Evolutionary conservation across 139 green algal genomes (phyloP).

Genomic region (Asterochloris erici): DNA sequence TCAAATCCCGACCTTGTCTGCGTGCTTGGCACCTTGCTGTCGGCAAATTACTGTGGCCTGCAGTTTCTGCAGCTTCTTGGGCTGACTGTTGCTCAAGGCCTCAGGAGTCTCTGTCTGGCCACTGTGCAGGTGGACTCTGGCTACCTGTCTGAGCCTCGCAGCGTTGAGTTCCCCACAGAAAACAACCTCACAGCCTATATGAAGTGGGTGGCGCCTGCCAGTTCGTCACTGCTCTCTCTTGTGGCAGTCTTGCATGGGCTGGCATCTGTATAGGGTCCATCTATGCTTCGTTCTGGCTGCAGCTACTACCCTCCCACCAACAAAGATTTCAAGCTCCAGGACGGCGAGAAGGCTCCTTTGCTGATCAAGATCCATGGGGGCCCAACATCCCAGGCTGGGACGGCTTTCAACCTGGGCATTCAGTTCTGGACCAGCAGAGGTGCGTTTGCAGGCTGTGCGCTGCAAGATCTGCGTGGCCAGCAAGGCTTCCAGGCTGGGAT

Average conservation of each 20-base stretch:
- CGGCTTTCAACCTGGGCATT: conserved; percentile 43
- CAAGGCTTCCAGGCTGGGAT: no score
- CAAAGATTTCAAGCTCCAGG: conserved; percentile 39
- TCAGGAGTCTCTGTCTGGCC: not conserved
- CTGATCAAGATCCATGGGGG: conserved; percentile 72
- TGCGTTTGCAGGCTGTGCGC: not conserved
- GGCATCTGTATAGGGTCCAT: no score
- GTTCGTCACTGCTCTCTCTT: no score
- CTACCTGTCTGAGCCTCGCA: conserved; percentile 47
- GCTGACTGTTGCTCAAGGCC: not conserved
- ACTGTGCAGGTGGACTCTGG: conserved; percentile 29
- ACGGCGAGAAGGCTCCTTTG: conserved; percentile 46
- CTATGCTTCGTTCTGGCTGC: no score
- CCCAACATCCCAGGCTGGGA: conserved; percentile 46
- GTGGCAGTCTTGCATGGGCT: no score
- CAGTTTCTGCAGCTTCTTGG: no score
- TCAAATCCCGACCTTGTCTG: not conserved
- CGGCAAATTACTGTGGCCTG: no score
- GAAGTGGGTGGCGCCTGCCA: not conserved
- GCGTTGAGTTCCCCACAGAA: conserved; percentile 59
- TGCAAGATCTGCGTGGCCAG: no score
- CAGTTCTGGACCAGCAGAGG: conserved; percentile 72
- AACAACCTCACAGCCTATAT: conserved; percentile 46
- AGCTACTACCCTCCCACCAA: conserved; percentile 66
- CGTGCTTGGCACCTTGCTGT: not conserved